Evolutionary conservation across 768 basidiomycete genomes (phyloP), one percentile per base, ranked within the genome.

Genomic region (Termitomyces sp.): DNA sequence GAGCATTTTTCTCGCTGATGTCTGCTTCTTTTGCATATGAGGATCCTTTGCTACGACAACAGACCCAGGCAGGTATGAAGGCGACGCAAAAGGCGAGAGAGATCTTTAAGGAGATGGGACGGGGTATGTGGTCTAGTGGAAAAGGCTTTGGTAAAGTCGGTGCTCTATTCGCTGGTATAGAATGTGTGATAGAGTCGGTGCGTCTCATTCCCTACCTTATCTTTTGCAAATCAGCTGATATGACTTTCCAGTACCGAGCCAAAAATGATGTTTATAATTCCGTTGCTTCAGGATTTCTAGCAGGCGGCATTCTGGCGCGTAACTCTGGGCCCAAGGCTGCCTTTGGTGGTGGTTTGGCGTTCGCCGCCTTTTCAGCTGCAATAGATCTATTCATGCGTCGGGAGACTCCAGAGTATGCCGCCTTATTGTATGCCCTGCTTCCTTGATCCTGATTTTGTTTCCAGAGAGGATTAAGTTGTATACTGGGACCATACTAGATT

Each of bases 1-100:
- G 96, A 57, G 94, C 88, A 32, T 94, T 98, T 78, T 92, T 98
- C 75, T 93, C 94, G 1, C 79, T 98, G 57, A 98, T 98, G 96
- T 92, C 91, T 34, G 79, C 94, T 19, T 92, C 94, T 28, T 95
- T 98, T 68, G 88, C 89, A 34, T 96, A 97, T 68, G 96, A 98
- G 70, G 95, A 98, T 69, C 94, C 95, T 11, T 74, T 92, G 44
- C 79, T 91, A 35, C 85, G 90, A 32, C 75, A 83, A 47, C 80
- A 83, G 64, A 76, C 78, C 10, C 78, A 81, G 62, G 76, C 76
- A 11, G 79, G 76, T 12, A 64, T 85, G 73, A 83, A 73, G 58
- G 82, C 82, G 44, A 76, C 79, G 23, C 89, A 94, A 68, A 95
- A 95, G 65, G 89, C 93, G 1, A 77, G 82, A 44, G 84, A 87